phyloP scores from a whole-genome alignment of 1,139 yeast species.

The Suhomyces ambrosiae region DNA sequence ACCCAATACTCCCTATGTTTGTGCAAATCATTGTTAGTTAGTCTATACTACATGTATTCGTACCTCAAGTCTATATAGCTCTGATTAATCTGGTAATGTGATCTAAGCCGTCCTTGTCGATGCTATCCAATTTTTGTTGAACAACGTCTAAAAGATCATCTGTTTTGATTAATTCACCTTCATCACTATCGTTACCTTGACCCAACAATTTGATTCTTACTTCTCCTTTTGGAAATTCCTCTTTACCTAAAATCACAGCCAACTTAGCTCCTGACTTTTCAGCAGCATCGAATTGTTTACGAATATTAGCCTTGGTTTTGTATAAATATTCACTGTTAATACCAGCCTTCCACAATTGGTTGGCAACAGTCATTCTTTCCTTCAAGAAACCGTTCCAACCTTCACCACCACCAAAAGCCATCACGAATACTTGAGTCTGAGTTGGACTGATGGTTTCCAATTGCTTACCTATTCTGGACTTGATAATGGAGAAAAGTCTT shows the following conservation, averaged over 20 bases:
- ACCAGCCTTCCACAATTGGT: slow-evolving; percentile 82
- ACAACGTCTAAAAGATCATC: slow-evolving; percentile 61
- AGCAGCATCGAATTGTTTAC: slow-evolving; percentile 97
- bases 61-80: slow-evolving; percentile 40
- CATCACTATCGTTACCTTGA: slow-evolving; percentile 84
- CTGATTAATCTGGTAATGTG: slow-evolving; percentile 62
- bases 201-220: slow-evolving; percentile 86
- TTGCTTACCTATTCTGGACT: slow-evolving; percentile 64
- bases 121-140: slow-evolving; percentile 49
- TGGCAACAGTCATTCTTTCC: slow-evolving; percentile 87
- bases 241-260: slow-evolving; percentile 93
- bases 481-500: slow-evolving; percentile 85
- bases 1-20: too few species aligned
- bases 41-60: neutral
- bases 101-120: slow-evolving; percentile 50
- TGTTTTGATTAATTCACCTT: slow-evolving; percentile 75
- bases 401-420: slow-evolving; percentile 99
- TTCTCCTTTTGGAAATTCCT: slow-evolving; percentile 80
- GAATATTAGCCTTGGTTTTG: slow-evolving; percentile 89
- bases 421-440: slow-evolving; percentile 87
- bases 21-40: too few species aligned
- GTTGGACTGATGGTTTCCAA: slow-evolving; percentile 68
- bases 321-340: slow-evolving; percentile 88
- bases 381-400: slow-evolving; percentile 90
- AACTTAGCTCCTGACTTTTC: slow-evolving; percentile 90